These are phyloP conservation scores for Pleurotus sapidus DNA, from an alignment of 768 basidiomycete species.

Conservation along the genomic window DNA sequence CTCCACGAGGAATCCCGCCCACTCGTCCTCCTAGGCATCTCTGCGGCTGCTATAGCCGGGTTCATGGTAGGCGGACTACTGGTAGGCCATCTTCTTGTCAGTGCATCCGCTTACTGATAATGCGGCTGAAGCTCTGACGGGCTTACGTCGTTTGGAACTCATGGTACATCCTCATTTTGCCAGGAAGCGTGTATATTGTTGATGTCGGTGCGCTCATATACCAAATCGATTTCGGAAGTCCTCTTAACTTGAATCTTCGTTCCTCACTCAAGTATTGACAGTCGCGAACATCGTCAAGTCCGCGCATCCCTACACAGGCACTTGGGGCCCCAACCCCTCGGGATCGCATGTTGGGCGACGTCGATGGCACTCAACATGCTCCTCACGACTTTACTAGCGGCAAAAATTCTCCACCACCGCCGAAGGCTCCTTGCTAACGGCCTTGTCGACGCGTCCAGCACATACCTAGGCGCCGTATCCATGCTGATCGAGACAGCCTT, in stretches of 20 bases:
- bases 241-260: not conserved
- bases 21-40: not conserved
- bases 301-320: not conserved
- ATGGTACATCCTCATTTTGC: not conserved
- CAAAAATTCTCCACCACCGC: not conserved
- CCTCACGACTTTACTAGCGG: not conserved
- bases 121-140: not conserved
- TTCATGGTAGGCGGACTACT: not conserved
- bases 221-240: not conserved
- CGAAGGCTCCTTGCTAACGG: not conserved
- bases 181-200: not conserved
- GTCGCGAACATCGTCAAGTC: not conserved
- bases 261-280: not conserved
- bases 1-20: not conserved
- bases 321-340: slow-evolving; percentile 2
- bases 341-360: slow-evolving; percentile 1
- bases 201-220: not conserved
- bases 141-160: not conserved
- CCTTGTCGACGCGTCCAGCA: not conserved
- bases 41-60: not conserved
- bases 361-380: slow-evolving; percentile 3
- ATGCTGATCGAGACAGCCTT: not conserved
- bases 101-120: too few species aligned
- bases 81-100: not conserved
- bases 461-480: not conserved